Conservation (phyloP, 495 filamentous ascomycete species). For the Friedmanniomyces endolithicus region DNA sequence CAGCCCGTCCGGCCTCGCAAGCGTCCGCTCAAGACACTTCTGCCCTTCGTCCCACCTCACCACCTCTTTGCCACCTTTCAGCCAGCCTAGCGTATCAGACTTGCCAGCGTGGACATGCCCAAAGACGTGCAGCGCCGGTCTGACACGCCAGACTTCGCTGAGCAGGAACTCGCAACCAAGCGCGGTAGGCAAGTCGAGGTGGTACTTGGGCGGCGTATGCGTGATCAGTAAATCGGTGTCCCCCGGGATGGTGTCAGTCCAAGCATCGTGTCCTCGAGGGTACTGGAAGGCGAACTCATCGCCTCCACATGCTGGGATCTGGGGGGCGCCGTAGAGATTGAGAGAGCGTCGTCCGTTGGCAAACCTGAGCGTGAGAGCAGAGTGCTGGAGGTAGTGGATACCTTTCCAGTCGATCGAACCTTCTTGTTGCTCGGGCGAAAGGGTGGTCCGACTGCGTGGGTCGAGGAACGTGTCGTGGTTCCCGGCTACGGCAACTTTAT, state of each 20-base stretch:
- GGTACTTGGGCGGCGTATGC: slow-evolving; percentile 62
- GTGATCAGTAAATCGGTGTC: slow-evolving; percentile 78
- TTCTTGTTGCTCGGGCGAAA: slow-evolving; percentile 30
- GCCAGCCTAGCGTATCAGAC: slow-evolving; percentile 6
- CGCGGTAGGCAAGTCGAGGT: slow-evolving; percentile 51
- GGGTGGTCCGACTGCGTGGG: slow-evolving; percentile 30
- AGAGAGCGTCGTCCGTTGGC: slow-evolving; percentile 28
- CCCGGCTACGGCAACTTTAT: slow-evolving; percentile 78
- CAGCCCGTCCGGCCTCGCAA: slow-evolving; percentile 32
- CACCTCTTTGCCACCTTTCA: slow-evolving; percentile 42
- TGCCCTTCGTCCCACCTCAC: slow-evolving; percentile 73
- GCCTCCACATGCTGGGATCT: slow-evolving; percentile 47
- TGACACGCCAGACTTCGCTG: slow-evolving; percentile 63
- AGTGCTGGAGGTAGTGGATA: slow-evolving; percentile 55
- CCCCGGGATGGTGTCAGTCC: slow-evolving; percentile 54
- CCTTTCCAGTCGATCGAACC: slow-evolving; percentile 41
- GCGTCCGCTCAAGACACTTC: slow-evolving; percentile 53
- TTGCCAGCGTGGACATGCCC: slow-evolving; percentile 67
- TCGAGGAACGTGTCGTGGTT: slow-evolving; percentile 86
- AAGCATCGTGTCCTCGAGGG: slow-evolving; percentile 45
- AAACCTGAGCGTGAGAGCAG: slow-evolving; percentile 40
- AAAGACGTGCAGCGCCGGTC: slow-evolving; percentile 72
- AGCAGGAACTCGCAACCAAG: slow-evolving; percentile 68
- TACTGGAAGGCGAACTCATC: slow-evolving; percentile 58
- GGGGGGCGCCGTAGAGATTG: slow-evolving; percentile 50